phyloP scores from a whole-genome alignment of 495 filamentous ascomycete genomes.

The Cladorrhinum samala region DNA sequence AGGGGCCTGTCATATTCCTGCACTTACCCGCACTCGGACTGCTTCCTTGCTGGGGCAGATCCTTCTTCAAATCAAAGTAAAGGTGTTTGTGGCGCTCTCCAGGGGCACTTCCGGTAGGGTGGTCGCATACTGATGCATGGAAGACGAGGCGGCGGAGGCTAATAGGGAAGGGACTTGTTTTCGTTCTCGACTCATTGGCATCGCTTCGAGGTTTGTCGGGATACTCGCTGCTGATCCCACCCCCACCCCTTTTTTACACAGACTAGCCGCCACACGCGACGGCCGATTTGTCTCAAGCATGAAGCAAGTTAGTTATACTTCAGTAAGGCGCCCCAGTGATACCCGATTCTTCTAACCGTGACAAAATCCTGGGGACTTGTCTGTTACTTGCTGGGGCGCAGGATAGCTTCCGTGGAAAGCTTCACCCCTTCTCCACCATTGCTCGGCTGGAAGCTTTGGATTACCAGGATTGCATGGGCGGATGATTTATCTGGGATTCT shows the following conservation, averaged over 20 bases:
- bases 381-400: not conserved
- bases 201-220: slow-evolving; percentile 13
- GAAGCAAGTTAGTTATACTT: not conserved
- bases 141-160: slow-evolving; percentile 23
- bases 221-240: slow-evolving; percentile 4
- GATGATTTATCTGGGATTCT: slow-evolving; percentile 23
- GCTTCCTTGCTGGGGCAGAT: slow-evolving; percentile 17
- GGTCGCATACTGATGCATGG: slow-evolving; percentile 31
- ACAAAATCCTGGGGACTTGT: not conserved
- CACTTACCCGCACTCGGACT: slow-evolving; percentile 25
- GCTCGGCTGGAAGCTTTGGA: slow-evolving; percentile 15
- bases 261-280: not conserved
- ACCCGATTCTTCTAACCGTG: not conserved
- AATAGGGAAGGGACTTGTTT: slow-evolving; percentile 8
- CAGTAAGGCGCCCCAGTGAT: not conserved
- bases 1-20: slow-evolving; percentile 23
- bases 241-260: not conserved
- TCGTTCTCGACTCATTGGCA: slow-evolving; percentile 1
- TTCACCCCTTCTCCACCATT: slow-evolving; percentile 4
- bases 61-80: slow-evolving; percentile 21
- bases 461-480: slow-evolving; percentile 13
- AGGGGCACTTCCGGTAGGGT: slow-evolving; percentile 26
- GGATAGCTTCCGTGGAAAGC: slow-evolving; percentile 12
- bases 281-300: not conserved
- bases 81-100: slow-evolving; percentile 24